These are phyloP conservation scores for Spathaspora gorwiae DNA, from an alignment of 805 yeast species.

Conservation along the genomic window DNA sequence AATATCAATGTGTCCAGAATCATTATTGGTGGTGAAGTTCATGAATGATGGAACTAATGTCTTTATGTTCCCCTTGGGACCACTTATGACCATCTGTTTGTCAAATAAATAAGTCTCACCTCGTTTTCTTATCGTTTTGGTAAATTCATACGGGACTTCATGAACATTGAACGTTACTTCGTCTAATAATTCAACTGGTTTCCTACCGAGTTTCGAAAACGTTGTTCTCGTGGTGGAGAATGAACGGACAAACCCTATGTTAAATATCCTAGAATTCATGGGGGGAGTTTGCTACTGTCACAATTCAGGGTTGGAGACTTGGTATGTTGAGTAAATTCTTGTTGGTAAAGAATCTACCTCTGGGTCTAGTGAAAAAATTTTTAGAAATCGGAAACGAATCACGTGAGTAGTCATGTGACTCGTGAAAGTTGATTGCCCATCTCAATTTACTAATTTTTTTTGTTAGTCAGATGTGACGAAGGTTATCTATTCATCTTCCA, in stretches of 20 bases:
- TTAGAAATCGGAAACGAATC: background rate
- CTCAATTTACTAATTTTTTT: background rate
- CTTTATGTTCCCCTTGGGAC: constrained; percentile 71
- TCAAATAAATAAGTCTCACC: constrained; percentile 53
- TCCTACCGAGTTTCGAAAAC: constrained; percentile 71
- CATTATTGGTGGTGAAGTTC: constrained; percentile 21
- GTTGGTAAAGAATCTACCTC: too few species aligned
- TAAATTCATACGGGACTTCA: constrained; percentile 47
- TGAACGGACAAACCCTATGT: constrained; percentile 5
- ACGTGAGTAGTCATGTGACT: background rate
- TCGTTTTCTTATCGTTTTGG: constrained; percentile 65
- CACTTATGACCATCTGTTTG: constrained; percentile 55
- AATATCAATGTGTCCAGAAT: constrained; percentile 38
- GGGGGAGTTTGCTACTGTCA: too few species aligned
- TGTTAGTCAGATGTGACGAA: background rate
- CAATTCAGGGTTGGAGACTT: too few species aligned
- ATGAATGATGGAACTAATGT: constrained; percentile 73
- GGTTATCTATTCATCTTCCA: too few species aligned
- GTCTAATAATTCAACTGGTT: constrained; percentile 65
- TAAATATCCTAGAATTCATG: background rate
- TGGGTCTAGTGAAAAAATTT: too few species aligned
- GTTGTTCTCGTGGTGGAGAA: constrained; percentile 12
- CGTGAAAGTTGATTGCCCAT: too few species aligned
- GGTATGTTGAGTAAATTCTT: too few species aligned
- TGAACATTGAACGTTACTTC: constrained; percentile 51